Percentiles rank a stretch among this genome's conserved stretches.
Evolutionary conservation across 306 rosid genomes (phyloP).

Genomic region (Malus fusca): DNA sequence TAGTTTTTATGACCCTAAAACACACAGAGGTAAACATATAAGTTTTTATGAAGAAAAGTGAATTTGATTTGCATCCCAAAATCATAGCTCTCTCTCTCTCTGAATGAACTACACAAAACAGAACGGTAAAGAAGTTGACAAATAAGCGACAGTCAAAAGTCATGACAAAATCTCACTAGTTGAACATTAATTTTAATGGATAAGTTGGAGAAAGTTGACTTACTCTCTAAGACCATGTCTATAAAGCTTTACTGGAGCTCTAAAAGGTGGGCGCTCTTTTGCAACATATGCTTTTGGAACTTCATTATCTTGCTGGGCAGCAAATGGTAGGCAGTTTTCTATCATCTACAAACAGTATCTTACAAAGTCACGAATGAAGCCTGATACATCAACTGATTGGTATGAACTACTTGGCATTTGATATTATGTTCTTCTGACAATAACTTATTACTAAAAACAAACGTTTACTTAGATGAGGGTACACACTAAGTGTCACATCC

Average conservation of each 20-base stretch:
- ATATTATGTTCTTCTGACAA: neutral
- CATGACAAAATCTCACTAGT: neutral
- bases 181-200: neutral
- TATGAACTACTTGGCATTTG: neutral
- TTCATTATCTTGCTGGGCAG: constrained; percentile 50
- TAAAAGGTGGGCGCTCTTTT: constrained; percentile 74
- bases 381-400: constrained; percentile 2
- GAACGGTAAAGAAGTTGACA: neutral
- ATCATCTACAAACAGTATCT: constrained; percentile 60
- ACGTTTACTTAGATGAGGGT: neutral
- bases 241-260: constrained; percentile 63
- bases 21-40: neutral
- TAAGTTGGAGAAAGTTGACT: constrained; percentile 8
- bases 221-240: constrained; percentile 77
- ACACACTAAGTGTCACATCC: neutral
- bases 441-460: neutral
- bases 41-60: neutral
- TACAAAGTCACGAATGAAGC: constrained; percentile 20
- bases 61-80: neutral
- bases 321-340: constrained; percentile 79
- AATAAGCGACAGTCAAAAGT: neutral
- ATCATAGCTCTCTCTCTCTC: neutral
- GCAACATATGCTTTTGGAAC: constrained; percentile 59
- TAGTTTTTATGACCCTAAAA: neutral
- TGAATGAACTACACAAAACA: neutral